A percentile compares a stretch with the other conserved stretches of the same genome.
Conservation (phyloP, 257 asterid genomes). For the Lycium ferocissimum region DNA sequence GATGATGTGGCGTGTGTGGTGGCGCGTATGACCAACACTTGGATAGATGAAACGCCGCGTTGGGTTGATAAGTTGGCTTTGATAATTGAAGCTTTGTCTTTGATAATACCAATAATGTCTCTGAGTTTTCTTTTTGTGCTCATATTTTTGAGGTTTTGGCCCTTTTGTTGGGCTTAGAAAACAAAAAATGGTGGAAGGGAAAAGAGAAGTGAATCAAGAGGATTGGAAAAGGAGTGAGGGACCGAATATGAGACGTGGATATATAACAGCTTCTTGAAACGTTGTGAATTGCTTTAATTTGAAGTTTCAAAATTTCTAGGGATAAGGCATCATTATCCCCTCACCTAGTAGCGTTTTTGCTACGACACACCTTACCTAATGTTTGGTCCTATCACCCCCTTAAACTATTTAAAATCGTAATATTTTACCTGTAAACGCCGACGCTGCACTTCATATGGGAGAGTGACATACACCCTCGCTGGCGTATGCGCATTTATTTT, state of each 20-base stretch:
- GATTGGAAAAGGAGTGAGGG: background rate
- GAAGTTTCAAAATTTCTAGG: slow-evolving; percentile 9
- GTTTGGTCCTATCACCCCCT: too few species aligned
- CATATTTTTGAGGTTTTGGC: background rate
- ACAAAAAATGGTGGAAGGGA: background rate
- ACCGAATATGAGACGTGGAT: background rate
- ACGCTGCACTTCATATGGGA: too few species aligned
- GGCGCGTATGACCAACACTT: slow-evolving; percentile 44
- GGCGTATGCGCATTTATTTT: too few species aligned
- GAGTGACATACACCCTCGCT: too few species aligned
- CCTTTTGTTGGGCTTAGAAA: background rate
- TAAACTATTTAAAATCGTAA: too few species aligned
- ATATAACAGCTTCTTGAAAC: background rate
- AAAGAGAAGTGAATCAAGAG: background rate
- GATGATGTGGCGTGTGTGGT: slow-evolving; percentile 42
- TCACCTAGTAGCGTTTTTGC: too few species aligned
- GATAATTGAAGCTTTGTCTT: slow-evolving; percentile 48
- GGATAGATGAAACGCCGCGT: slow-evolving; percentile 35
- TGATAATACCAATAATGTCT: slow-evolving; percentile 42
- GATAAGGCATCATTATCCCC: too few species aligned
- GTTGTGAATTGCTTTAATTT: slow-evolving; percentile 19
- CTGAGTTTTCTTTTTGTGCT: slow-evolving; percentile 32
- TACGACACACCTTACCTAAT: too few species aligned
- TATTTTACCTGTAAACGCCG: too few species aligned
- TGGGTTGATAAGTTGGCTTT: slow-evolving; percentile 45